These are phyloP conservation scores for Purpureocillium lavendulum DNA, from an alignment of 2,329 filamentous ascomycete genomes.

Conservation along the genomic window DNA sequence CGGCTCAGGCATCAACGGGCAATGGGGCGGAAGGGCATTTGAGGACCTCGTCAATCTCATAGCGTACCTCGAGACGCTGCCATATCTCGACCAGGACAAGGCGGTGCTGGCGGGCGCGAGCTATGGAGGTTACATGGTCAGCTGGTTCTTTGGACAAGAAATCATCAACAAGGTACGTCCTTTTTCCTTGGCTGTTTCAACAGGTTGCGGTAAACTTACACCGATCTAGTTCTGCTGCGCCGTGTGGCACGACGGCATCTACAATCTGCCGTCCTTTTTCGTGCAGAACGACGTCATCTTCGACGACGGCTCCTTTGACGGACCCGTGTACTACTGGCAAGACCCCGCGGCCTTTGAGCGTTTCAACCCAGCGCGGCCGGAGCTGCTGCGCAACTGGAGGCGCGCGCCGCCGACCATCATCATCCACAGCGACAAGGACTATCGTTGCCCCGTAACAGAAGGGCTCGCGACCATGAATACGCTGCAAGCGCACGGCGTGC, in stretches of 20 bases:
- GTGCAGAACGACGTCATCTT: slow-evolving; percentile 15
- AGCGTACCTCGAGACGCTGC: slow-evolving; percentile 37
- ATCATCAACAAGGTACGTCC: slow-evolving; percentile 34
- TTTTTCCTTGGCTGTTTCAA: too few relatives aligned
- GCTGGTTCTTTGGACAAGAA: slow-evolving; percentile 47
- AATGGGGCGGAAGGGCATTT: slow-evolving; percentile 47
- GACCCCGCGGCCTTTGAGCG: slow-evolving; percentile 36
- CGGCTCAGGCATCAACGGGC: slow-evolving; percentile 33
- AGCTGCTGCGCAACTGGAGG: slow-evolving; percentile 48
- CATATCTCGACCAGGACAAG: slow-evolving; percentile 45
- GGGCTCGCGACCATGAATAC: slow-evolving; percentile 66
- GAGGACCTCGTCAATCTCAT: slow-evolving; percentile 47
- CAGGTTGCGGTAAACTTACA: too few relatives aligned
- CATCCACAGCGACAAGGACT: slow-evolving; percentile 64
- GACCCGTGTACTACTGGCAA: slow-evolving; percentile 33
- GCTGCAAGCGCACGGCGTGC: slow-evolving; percentile 57
- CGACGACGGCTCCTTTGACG: slow-evolving; percentile 29
- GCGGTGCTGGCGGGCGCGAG: slow-evolving; percentile 44
- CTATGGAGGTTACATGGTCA: slow-evolving; percentile 54
- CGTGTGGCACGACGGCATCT: slow-evolving; percentile 42
- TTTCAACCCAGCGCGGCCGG: slow-evolving; percentile 39
- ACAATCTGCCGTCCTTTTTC: slow-evolving; percentile 19
- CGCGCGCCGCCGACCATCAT: slow-evolving; percentile 58
- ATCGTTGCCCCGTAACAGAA: slow-evolving; percentile 37
- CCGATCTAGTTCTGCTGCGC: slow-evolving; percentile 12